Evolutionary conservation across 2,329 filamentous ascomycete species (phyloP).

Genomic region (Colletotrichum incanum): DNA sequence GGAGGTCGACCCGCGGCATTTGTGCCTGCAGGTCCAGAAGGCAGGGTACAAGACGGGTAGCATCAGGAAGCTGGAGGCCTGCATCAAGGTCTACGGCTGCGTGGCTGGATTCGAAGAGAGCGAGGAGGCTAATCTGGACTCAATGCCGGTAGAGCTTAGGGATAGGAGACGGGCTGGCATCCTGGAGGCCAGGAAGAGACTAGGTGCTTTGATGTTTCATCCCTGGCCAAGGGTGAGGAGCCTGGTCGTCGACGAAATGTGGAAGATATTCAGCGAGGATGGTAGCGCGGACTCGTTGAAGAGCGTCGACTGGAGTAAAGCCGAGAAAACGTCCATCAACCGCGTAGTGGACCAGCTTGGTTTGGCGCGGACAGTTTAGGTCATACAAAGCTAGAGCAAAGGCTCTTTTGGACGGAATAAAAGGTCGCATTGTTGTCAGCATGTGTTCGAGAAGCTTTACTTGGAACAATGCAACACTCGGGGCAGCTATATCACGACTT

Average conservation of each 20-base stretch:
- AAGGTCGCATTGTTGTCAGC: background rate
- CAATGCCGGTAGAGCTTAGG: slow-evolving; percentile 44
- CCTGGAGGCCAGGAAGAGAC: slow-evolving; percentile 74
- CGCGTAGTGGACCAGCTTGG: slow-evolving; percentile 60
- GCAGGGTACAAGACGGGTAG: slow-evolving; percentile 88
- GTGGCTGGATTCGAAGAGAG: slow-evolving; percentile 65
- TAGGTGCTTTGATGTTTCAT: slow-evolving; percentile 82
- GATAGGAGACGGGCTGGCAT: slow-evolving; percentile 60
- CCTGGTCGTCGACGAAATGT: slow-evolving; percentile 74
- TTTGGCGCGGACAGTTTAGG: slow-evolving; percentile 49
- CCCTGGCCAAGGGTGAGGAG: slow-evolving; percentile 83
- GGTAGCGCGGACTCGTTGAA: slow-evolving; percentile 57
- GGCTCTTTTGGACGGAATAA: background rate
- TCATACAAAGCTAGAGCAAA: background rate
- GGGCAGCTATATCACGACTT: background rate
- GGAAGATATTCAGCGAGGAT: slow-evolving; percentile 58
- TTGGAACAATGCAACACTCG: background rate
- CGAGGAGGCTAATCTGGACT: slow-evolving; percentile 30
- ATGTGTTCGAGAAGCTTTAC: background rate
- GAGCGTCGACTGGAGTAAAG: slow-evolving; percentile 71
- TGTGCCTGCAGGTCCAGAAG: slow-evolving; percentile 83
- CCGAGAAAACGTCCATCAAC: slow-evolving; percentile 64
- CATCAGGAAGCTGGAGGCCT: slow-evolving; percentile 85
- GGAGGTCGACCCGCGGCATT: slow-evolving; percentile 62
- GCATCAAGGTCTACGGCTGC: slow-evolving; percentile 83